Evolutionary conservation across 352 stramenopile species (phyloP).

Genomic region (Pythium dissotocum): DNA sequence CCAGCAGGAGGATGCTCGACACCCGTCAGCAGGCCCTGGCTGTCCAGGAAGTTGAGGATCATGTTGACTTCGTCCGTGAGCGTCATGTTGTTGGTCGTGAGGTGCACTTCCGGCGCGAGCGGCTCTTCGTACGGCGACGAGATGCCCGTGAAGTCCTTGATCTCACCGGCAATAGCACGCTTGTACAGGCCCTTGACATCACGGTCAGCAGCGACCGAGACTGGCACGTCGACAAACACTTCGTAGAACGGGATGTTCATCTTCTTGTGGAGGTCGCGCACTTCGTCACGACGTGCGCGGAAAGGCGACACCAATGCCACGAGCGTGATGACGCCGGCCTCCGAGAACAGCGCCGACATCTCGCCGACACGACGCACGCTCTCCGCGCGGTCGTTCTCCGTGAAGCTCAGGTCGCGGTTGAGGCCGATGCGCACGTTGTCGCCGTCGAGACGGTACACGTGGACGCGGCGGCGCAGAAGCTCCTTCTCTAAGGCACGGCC

Average conservation of each 20-base stretch:
- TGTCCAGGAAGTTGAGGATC: constrained; percentile 61
- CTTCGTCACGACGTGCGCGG: constrained; percentile 91
- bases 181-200: constrained; percentile 98
- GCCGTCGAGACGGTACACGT: constrained; percentile 97
- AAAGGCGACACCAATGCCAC: constrained; percentile 98
- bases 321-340: constrained; percentile 96
- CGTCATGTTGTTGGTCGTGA: constrained; percentile 94
- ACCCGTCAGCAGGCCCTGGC: constrained; percentile 63
- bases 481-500: constrained; percentile 95
- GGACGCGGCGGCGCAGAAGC: constrained; percentile 93
- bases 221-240: constrained; percentile 97
- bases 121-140: constrained; percentile 98
- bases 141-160: constrained; percentile 99
- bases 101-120: constrained; percentile 92
- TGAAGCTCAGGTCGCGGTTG: constrained; percentile 97
- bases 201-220: constrained; percentile 95
- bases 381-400: constrained; percentile 94
- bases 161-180: constrained; percentile 92
- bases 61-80: constrained; percentile 86
- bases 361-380: constrained; percentile 97
- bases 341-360: constrained; percentile 95
- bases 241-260: constrained; percentile 98
- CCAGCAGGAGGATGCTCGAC: constrained; percentile 49
- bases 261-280: constrained; percentile 89
- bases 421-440: constrained; percentile 98